Percentiles rank a stretch among this genome's conserved stretches.
phyloP scores from a whole-genome alignment of 768 basidiomycete species.

The Austroboletus eburneus region DNA sequence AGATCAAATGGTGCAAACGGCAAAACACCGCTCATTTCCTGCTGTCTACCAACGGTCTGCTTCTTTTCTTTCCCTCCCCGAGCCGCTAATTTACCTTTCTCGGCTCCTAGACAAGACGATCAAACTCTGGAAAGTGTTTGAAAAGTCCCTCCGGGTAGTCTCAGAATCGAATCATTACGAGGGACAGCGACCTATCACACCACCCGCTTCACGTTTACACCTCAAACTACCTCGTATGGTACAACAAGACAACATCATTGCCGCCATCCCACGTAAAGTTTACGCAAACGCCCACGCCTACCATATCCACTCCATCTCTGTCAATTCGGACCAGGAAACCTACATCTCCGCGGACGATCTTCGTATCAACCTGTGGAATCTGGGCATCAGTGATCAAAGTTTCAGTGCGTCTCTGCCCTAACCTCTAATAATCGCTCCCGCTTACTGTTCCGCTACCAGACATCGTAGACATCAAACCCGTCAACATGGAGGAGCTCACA shows the following conservation, averaged over 20 bases:
- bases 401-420: slow-evolving; percentile 70
- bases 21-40: slow-evolving; percentile 98
- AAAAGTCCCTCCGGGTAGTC: slow-evolving; percentile 93
- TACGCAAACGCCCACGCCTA: slow-evolving; percentile 99
- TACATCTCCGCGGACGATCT: slow-evolving; percentile 99
- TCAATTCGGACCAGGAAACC: slow-evolving; percentile 99
- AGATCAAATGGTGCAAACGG: slow-evolving; percentile 99
- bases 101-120: slow-evolving; percentile 87
- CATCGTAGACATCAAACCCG: slow-evolving; percentile 99
- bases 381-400: slow-evolving; percentile 97
- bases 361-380: slow-evolving; percentile 96
- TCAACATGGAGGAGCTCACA: slow-evolving; percentile 99
- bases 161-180: slow-evolving; percentile 94
- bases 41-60: slow-evolving; percentile 90
- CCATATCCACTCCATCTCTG: slow-evolving; percentile 99
- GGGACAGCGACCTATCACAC: slow-evolving; percentile 65
- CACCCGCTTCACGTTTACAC: slow-evolving; percentile 53
- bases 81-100: not conserved
- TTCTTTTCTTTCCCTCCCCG: not conserved
- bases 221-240: slow-evolving; percentile 88
- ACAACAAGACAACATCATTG: slow-evolving; percentile 96
- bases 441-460: no score
- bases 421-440: no score
- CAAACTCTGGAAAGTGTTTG: slow-evolving; percentile 99
- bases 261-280: slow-evolving; percentile 96